Conservation (phyloP, 441 rosid species). For the Theobroma grandiflorum region DNA sequence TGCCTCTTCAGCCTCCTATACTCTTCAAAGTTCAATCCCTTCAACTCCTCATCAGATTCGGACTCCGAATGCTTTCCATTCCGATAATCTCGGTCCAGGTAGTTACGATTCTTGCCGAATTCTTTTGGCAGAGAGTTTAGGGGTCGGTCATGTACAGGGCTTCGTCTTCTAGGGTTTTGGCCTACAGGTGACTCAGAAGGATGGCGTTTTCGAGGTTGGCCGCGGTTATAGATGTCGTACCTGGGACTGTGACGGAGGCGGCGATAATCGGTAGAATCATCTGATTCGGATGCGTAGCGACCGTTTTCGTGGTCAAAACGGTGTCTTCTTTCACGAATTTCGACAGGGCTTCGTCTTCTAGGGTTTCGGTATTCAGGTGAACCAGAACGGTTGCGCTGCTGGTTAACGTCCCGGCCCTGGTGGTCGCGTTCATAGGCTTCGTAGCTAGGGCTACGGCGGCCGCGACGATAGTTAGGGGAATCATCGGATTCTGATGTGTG, state of each 20-base stretch:
- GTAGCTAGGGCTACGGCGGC: conserved; percentile 53
- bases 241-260: conserved; percentile 52
- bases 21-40: conserved; percentile 77
- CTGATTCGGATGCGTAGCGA: conserved; percentile 40
- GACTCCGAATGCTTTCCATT: conserved; percentile 62
- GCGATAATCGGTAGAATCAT: conserved; percentile 34
- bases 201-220: conserved; percentile 33
- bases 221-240: conserved; percentile 46
- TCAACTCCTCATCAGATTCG: conserved; percentile 90
- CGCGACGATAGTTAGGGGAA: conserved; percentile 37
- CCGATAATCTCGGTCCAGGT: conserved; percentile 52
- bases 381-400: conserved; percentile 38
- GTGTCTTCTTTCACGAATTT: conserved; percentile 39
- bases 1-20: conserved; percentile 82
- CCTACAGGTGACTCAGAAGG: conserved; percentile 47
- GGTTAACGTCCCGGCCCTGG: conserved; percentile 28
- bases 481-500: conserved; percentile 35
- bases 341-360: conserved; percentile 43
- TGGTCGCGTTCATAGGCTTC: conserved; percentile 45
- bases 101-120: conserved; percentile 60
- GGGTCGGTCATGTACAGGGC: conserved; percentile 39
- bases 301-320: conserved; percentile 32
- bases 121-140: conserved; percentile 63
- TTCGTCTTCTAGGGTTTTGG: conserved; percentile 41
- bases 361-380: conserved; percentile 40